phyloP scores from a whole-genome alignment of 148 eudicot species.

The Fallopia convolvulus region DNA sequence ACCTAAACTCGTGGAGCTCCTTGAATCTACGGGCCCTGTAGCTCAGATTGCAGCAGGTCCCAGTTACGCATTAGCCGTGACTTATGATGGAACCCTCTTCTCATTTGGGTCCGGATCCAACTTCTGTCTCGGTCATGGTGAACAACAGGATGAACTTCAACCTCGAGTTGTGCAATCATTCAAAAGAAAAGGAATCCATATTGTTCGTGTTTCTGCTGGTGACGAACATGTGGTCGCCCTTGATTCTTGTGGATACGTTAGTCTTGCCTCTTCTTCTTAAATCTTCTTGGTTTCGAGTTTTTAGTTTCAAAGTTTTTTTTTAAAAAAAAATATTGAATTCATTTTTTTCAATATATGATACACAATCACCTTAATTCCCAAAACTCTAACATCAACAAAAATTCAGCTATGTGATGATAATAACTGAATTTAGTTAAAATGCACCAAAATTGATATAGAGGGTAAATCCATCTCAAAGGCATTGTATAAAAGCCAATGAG shows the following conservation, averaged over 20 bases:
- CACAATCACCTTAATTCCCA: no score
- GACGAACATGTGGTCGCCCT: constrained; percentile 97
- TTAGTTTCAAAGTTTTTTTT: no score
- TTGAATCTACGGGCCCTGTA: constrained; percentile 42
- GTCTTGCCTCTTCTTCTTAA: constrained; percentile 15
- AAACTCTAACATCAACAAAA: no score
- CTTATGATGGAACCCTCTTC: constrained; percentile 56
- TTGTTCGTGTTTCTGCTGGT: constrained; percentile 88
- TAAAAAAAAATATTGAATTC: no score
- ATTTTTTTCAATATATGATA: no score
- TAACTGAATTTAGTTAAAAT: no score
- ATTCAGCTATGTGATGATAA: no score
- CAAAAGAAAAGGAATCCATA: constrained; percentile 61
- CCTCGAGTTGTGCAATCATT: constrained; percentile 71
- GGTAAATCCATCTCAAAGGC: no score
- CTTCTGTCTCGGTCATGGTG: constrained; percentile 96
- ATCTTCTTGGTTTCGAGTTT: background rate
- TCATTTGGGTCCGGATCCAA: constrained; percentile 86
- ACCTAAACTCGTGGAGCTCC: constrained; percentile 51
- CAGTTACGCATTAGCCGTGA: constrained; percentile 64
- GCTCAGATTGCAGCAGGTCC: constrained; percentile 88
- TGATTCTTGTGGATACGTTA: constrained; percentile 84
- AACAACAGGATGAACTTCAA: constrained; percentile 67
- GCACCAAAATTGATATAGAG: no score
- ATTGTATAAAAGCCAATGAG: no score